These are phyloP conservation scores for Petasospora rhodanensis DNA, from an alignment of 1,139 yeast genomes.

Conservation along the genomic window DNA sequence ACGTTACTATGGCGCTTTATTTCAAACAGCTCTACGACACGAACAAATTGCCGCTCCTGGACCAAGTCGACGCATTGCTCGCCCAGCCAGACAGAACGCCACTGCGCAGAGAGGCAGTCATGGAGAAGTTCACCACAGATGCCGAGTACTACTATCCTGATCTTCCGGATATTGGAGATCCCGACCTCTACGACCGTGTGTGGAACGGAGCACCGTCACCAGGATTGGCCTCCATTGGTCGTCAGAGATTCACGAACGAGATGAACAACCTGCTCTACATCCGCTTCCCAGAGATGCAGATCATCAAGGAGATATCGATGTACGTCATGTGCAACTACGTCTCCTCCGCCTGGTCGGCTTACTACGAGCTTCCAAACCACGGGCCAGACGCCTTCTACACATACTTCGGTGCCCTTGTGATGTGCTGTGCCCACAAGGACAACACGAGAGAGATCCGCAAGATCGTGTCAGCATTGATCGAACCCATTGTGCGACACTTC, in stretches of 20 bases:
- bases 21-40: slow-evolving; percentile 12
- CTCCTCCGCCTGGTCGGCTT: not conserved
- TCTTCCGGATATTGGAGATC: not conserved
- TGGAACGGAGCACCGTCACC: too few species aligned
- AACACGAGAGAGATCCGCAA: slow-evolving; percentile 2
- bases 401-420: slow-evolving; percentile 12
- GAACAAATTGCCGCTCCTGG: slow-evolving; percentile 10
- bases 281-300: slow-evolving; percentile 13
- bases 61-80: too few species aligned
- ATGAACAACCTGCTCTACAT: slow-evolving; percentile 7
- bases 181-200: too few species aligned
- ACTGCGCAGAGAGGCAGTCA: not conserved
- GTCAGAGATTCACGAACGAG: slow-evolving; percentile 5
- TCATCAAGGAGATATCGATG: slow-evolving; percentile 2
- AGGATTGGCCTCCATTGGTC: slow-evolving; percentile 10
- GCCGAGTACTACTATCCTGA: not conserved
- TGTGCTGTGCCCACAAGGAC: not conserved
- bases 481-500: slow-evolving; percentile 14
- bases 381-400: slow-evolving; percentile 7
- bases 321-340: not conserved
- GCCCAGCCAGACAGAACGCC: too few species aligned
- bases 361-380: not conserved
- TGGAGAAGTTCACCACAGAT: not conserved
- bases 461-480: slow-evolving; percentile 11
- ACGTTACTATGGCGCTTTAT: slow-evolving; percentile 9